phyloP scores from a whole-genome alignment of 108 stramenopile genomes.

The Pseudonitzschia delicatissima region DNA sequence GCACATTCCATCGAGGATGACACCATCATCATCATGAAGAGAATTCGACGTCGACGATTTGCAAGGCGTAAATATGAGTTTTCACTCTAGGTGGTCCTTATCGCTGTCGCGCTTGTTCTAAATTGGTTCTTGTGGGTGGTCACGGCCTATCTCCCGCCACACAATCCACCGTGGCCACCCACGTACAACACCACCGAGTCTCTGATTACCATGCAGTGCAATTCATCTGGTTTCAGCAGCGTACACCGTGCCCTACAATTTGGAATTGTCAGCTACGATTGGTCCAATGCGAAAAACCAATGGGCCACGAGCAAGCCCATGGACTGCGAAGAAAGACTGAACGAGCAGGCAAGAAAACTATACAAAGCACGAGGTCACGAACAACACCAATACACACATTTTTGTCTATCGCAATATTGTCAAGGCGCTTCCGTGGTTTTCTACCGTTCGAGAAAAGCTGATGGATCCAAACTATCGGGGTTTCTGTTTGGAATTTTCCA shows the following conservation, averaged over 20 bases:
- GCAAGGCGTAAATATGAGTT: too few species aligned
- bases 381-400: neutral
- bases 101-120: too few species aligned
- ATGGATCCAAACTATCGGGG: conserved; percentile 2
- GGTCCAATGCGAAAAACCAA: neutral
- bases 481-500: neutral
- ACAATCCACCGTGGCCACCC: conserved; percentile 9
- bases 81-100: too few species aligned
- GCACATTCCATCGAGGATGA: too few species aligned
- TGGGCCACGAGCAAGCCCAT: conserved; percentile 1
- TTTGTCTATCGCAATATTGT: conserved; percentile 14
- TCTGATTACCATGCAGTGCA: conserved; percentile 8
- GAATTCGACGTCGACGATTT: too few species aligned
- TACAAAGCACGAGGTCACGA: neutral
- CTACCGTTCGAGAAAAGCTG: conserved; percentile 4
- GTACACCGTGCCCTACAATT: neutral
- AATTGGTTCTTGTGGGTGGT: too few species aligned
- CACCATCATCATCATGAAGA: too few species aligned
- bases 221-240: conserved; percentile 1
- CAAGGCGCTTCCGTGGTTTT: conserved; percentile 13
- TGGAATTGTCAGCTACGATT: conserved; percentile 12
- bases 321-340: conserved; percentile 3
- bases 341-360: neutral
- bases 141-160: neutral
- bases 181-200: neutral